Conservation (phyloP, 345 rosid species). For the Citrus cavaleriei region DNA sequence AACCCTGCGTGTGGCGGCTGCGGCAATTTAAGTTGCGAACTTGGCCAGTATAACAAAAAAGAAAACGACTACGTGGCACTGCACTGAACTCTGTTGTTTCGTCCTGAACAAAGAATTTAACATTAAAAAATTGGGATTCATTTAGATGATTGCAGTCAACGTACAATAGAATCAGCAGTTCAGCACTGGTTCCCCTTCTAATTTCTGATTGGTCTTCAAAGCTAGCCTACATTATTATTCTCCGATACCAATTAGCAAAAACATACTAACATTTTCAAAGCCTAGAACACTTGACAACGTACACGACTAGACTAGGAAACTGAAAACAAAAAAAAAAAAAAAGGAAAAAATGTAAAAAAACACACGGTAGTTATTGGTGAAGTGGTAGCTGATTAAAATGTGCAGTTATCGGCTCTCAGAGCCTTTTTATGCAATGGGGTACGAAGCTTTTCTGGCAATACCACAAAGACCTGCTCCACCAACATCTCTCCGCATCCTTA, state of each 20-base stretch:
- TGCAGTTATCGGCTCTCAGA: too few relatives aligned
- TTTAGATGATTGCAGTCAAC: too few relatives aligned
- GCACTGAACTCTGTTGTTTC: not conserved
- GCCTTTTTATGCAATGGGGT: constrained; percentile 31
- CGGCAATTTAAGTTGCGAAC: not conserved
- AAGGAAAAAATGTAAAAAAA: not conserved
- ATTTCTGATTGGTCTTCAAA: not conserved
- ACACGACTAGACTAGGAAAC: too few relatives aligned
- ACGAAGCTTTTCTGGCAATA: constrained; percentile 35
- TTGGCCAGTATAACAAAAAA: too few relatives aligned
- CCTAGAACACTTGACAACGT: too few relatives aligned
- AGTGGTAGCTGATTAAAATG: not conserved
- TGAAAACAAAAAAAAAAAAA: not conserved
- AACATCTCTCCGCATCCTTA: constrained; percentile 42
- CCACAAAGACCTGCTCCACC: constrained; percentile 40
- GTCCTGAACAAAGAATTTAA: not conserved
- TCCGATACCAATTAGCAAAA: not conserved
- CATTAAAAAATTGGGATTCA: not conserved
- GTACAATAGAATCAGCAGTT: not conserved
- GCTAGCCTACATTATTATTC: not conserved
- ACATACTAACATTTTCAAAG: not conserved
- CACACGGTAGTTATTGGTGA: not conserved
- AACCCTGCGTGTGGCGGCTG: not conserved
- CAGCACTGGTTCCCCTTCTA: too few relatives aligned
- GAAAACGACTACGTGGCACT: not conserved